A percentile compares a stretch with the other conserved stretches of the same genome.
Evolutionary conservation across 345 rosid genomes (phyloP).

Genomic region (Eucalyptus brandiana): DNA sequence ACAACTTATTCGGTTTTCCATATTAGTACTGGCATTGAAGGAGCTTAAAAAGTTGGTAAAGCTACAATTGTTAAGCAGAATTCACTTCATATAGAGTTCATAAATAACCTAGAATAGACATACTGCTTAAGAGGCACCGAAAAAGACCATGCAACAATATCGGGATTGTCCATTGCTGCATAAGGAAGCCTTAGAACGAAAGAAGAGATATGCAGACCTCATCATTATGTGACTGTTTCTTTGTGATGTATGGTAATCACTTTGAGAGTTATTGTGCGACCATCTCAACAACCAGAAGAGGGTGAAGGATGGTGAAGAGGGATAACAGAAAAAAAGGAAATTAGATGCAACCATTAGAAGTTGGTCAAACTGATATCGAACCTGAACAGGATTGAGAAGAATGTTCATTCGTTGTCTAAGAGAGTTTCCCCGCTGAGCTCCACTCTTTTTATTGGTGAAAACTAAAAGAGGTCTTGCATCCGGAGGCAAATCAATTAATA

Average conservation of each 20-base stretch:
- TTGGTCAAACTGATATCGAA: not conserved
- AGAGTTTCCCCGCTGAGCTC: slow-evolving; percentile 66
- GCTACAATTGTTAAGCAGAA: not conserved
- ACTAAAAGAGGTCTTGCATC: slow-evolving; percentile 79
- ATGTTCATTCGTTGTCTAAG: slow-evolving; percentile 60
- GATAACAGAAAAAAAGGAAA: not conserved
- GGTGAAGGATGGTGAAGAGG: not conserved
- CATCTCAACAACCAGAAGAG: not conserved
- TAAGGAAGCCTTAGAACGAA: not conserved
- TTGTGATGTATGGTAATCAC: not conserved
- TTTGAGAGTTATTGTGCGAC: not conserved
- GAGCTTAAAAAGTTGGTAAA: not conserved
- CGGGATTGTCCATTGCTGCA: not conserved
- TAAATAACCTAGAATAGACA: not conserved
- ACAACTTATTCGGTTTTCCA: not conserved
- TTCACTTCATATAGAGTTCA: not conserved
- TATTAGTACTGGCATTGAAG: not conserved
- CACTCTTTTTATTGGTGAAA: slow-evolving; percentile 81
- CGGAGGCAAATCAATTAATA: slow-evolving; percentile 53
- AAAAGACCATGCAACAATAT: not conserved
- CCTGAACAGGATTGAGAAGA: slow-evolving; percentile 85
- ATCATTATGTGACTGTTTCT: not conserved
- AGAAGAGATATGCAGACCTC: not conserved
- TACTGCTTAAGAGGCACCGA: not conserved
- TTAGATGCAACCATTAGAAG: not conserved